A percentile compares a stretch with the other conserved stretches of the same genome.
These are phyloP conservation scores for Aspergillus homomorphus DNA, from an alignment of 495 filamentous ascomycete genomes.

Conservation along the genomic window DNA sequence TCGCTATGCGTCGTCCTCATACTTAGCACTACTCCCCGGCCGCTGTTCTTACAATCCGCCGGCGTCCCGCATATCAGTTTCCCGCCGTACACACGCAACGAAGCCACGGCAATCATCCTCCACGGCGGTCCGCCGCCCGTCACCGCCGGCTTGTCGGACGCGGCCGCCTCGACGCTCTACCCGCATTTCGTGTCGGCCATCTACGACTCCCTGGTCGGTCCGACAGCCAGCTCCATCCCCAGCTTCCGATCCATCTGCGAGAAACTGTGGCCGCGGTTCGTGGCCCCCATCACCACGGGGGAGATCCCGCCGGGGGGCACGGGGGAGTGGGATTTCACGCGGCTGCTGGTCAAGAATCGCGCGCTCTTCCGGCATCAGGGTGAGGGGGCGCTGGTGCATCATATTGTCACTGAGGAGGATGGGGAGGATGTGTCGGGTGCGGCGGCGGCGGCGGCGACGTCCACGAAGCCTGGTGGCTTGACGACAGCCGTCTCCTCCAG, in stretches of 20 bases:
- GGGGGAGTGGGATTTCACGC: slow-evolving; percentile 74
- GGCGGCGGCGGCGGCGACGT: no score
- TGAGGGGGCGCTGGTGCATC: slow-evolving; percentile 67
- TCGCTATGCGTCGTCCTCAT: slow-evolving; percentile 76
- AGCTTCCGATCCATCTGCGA: slow-evolving; percentile 43
- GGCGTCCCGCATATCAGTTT: slow-evolving; percentile 81
- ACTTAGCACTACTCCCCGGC: slow-evolving; percentile 62
- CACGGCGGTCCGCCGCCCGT: slow-evolving; percentile 35
- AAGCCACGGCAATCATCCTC: slow-evolving; percentile 71
- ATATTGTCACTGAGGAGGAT: slow-evolving; percentile 54
- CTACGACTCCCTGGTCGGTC: slow-evolving; percentile 42
- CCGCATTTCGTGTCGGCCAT: slow-evolving; percentile 42
- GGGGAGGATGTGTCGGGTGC: neutral
- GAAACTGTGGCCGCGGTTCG: slow-evolving; percentile 79
- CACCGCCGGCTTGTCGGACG: slow-evolving; percentile 31
- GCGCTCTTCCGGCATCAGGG: slow-evolving; percentile 75
- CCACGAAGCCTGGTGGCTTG: neutral
- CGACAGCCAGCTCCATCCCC: slow-evolving; percentile 45
- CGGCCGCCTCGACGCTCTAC: slow-evolving; percentile 32
- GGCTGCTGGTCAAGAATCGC: slow-evolving; percentile 71
- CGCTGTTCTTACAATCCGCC: slow-evolving; percentile 66
- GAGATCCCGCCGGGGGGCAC: slow-evolving; percentile 35
- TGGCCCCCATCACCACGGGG: slow-evolving; percentile 43
- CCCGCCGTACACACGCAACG: slow-evolving; percentile 75
- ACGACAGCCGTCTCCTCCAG: neutral